A percentile compares a stretch with the other conserved stretches of the same genome.
Conservation (phyloP, 306 rosid genomes). For the Casuarina cunninghamiana region DNA sequence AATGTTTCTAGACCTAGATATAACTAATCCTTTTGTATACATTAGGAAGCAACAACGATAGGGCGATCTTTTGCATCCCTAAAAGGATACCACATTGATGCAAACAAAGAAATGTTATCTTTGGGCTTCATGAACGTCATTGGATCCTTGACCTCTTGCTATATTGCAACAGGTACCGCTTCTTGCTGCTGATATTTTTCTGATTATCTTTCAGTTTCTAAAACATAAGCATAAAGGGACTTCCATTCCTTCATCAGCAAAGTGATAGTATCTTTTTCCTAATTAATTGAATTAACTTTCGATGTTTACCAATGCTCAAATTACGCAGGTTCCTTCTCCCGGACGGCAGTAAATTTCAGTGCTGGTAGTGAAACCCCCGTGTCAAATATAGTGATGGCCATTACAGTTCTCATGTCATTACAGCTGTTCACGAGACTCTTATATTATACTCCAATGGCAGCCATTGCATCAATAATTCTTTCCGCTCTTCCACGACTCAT, state of each 20-base stretch:
- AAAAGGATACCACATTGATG: slow-evolving; percentile 74
- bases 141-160: slow-evolving; percentile 90
- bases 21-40: not conserved
- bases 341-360: slow-evolving; percentile 71
- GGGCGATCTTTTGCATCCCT: slow-evolving; percentile 81
- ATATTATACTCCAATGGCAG: slow-evolving; percentile 75
- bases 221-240: no score
- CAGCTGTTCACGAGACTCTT: slow-evolving; percentile 62
- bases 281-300: not conserved
- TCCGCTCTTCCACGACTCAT: slow-evolving; percentile 88
- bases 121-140: slow-evolving; percentile 75
- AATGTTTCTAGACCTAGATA: not conserved
- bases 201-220: no score
- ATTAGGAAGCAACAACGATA: slow-evolving; percentile 83
- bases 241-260: no score
- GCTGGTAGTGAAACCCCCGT: slow-evolving; percentile 69
- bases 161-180: slow-evolving; percentile 75
- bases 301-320: not conserved
- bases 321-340: slow-evolving; percentile 70
- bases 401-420: slow-evolving; percentile 61
- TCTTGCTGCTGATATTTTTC: not conserved
- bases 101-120: slow-evolving; percentile 86
- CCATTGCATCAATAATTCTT: slow-evolving; percentile 70
- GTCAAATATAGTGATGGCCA: slow-evolving; percentile 77
- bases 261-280: not conserved